Base-by-base conservation (phyloP, 2,329 filamentous ascomycete species). In the Volutella citrinella region DNA sequence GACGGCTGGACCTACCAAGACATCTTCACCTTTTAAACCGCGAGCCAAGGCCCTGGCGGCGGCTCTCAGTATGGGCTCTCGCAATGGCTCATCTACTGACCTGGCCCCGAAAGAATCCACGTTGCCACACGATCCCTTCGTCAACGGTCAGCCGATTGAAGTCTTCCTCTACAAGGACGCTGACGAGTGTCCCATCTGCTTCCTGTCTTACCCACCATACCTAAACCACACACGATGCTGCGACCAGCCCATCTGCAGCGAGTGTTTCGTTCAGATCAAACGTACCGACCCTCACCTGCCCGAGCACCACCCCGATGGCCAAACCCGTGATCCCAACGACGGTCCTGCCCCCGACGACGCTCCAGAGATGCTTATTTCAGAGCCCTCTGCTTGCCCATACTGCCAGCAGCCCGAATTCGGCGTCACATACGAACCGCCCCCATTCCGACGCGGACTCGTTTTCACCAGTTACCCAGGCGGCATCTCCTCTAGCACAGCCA, bases 251-350 rank as follows among this genome's bases (percentile, higher is more conserved):
- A 97, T 98, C 43, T 98, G 93, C 65, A 97, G 90, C 25, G 93
- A 98, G 65, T 98, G 93, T 61, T 98, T 98, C 54, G 93, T 98
- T 5, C 93, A 98, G 61, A 98, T 98, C 59, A 97, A 96, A 60
- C 80, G 93, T 25, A 82, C 89, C 5, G 91, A 98, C 46, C 90
- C 89, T 9, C 87, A 96, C 59, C 80, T 89, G 23, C 87, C 88
- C 2, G 87, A 95, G 57, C 87, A 93, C 54, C 69, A 75, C 38
- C 74, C 70, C n/a, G 67, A 76, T 30, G 62, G 60, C 13, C 50
- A 61, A 33, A 51, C 57, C 9, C 53, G 61, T 31, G 54, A 64
- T 24, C 59, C 63, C 2, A 62, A 55, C 19, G 47, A 62, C 25
- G 57, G 52, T 3, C 50, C 62, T 4, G 64, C 60, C 11, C 63